These are phyloP conservation scores for Penicillium sp. DNA, from an alignment of 2,329 filamentous ascomycete genomes.

Conservation along the genomic window DNA sequence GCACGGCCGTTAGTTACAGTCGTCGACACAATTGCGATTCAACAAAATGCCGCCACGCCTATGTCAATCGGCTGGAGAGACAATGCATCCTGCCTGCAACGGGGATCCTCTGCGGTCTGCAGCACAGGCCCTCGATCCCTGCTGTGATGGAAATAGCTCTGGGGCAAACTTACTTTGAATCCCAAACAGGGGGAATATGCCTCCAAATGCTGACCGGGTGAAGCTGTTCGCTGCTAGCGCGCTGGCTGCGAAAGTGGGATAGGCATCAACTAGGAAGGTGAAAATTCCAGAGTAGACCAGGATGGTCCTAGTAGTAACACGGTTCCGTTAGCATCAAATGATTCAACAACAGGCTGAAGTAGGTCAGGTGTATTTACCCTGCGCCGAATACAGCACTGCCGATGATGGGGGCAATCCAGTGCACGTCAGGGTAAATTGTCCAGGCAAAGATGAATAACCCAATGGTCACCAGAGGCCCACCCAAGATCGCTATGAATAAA, in stretches of 20 bases:
- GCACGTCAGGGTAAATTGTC: constrained; percentile 70
- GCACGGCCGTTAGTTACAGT: constrained; percentile 23
- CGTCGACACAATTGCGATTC: neutral
- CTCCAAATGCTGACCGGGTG: constrained; percentile 73
- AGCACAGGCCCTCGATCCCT: constrained; percentile 9
- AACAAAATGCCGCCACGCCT: neutral
- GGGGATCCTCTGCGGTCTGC: constrained; percentile 7
- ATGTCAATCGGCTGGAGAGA: constrained; percentile 9
- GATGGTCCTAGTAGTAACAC: constrained; percentile 57
- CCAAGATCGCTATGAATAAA: constrained; percentile 56
- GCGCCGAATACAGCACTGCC: constrained; percentile 68
- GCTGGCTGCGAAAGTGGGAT: constrained; percentile 48
- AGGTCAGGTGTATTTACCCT: constrained; percentile 54
- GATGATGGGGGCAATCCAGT: constrained; percentile 75
- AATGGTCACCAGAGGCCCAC: constrained; percentile 73
- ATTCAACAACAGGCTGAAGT: neutral
- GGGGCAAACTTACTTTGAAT: constrained; percentile 49
- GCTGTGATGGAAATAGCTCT: neutral
- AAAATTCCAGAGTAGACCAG: constrained; percentile 82
- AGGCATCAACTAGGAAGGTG: constrained; percentile 73
- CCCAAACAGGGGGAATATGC: constrained; percentile 73
- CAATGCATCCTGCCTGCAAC: constrained; percentile 10
- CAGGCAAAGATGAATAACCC: constrained; percentile 88
- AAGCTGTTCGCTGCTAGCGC: constrained; percentile 84
- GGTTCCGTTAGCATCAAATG: constrained; percentile 22